These are phyloP conservation scores for Obba rivulosa DNA, from an alignment of 768 basidiomycete species.

Conservation along the genomic window DNA sequence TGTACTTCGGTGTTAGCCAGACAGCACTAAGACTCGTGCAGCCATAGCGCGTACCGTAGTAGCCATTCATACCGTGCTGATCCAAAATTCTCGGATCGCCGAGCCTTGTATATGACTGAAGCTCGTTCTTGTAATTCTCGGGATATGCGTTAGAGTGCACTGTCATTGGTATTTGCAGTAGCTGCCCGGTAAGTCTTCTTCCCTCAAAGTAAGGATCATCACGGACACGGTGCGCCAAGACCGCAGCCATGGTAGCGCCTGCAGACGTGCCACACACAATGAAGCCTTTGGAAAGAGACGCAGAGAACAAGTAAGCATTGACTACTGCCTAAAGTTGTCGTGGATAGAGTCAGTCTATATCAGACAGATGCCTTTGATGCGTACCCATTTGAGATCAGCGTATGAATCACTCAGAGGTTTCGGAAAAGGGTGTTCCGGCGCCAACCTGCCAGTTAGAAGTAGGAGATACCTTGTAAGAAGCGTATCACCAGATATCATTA, in stretches of 20 bases:
- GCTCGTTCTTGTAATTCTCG: slow-evolving; percentile 12
- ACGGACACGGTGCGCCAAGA: slow-evolving; percentile 15
- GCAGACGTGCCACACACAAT: slow-evolving; percentile 19
- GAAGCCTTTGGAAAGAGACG: slow-evolving; percentile 13
- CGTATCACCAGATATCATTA: background rate
- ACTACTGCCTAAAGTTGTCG: background rate
- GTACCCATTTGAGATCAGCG: slow-evolving; percentile 22
- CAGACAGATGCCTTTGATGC: background rate
- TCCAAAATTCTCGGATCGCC: slow-evolving; percentile 13
- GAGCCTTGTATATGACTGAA: slow-evolving; percentile 19
- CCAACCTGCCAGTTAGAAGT: slow-evolving; percentile 15
- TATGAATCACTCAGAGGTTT: slow-evolving; percentile 16
- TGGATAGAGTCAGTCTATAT: background rate
- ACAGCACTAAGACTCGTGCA: background rate
- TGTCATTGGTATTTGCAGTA: slow-evolving; percentile 16
- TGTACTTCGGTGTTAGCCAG: background rate
- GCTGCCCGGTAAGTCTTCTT: slow-evolving; percentile 17
- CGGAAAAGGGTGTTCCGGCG: slow-evolving; percentile 23
- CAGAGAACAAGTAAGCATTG: slow-evolving; percentile 4
- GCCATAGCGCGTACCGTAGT: slow-evolving; percentile 1
- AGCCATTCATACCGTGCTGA: background rate
- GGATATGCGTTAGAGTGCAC: background rate
- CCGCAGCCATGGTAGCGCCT: slow-evolving; percentile 17
- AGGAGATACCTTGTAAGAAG: background rate
- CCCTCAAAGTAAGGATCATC: slow-evolving; percentile 17